Evolutionary conservation across 169 alveolate genomes (phyloP), one percentile per base, ranked within the genome.

Genomic region (Eimeria necatrix): DNA sequence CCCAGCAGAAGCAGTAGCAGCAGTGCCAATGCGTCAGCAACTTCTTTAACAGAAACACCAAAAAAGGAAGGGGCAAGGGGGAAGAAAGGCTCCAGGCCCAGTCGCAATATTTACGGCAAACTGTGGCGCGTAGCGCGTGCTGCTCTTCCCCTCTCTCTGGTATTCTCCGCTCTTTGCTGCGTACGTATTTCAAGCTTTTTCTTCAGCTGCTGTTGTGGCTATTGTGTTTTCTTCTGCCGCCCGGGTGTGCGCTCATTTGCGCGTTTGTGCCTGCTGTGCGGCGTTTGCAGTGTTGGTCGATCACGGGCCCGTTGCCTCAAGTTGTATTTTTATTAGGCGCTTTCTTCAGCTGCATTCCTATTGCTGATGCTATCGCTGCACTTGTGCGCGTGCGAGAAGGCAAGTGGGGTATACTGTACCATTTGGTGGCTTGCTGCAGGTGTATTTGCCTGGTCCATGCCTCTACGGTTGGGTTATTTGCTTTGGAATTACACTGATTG

Each of bases 371-470:
- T 4, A 12, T 80, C 5, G 41, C 88, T 51, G 88, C 88, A 48
- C 12, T 80, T n/a, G 70, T 80, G 10, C 68, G 88, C 5, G 70
- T 80, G 16, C 32, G 88, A 14, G 88, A 80, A 80, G 88, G 88
- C 60, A 16, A 80, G 88, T 73, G 2, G 41, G 41, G 78, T 22
- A 12, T 22, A 9, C 4, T 68, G 0, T 68, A 12, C 14, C 20
- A 8, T 9, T 20, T 68, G 1, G 78, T 22, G 12, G 68, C 2
- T 56, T 56, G 68, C 18, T 56, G 68, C 18, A 12, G 12, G 68
- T 56, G 41, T 32, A 32, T 32, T 2, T 32, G 41, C 41, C 41
- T 32, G 0, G 41, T 32, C 41, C 41, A 32, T 2, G 41, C 41
- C 41, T 0, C 41, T 32, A 32, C 41, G 41, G 41, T 32, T 32